Percentiles rank a stretch among this genome's conserved stretches.
Conservation (phyloP, 345 rosid species). For the Mangifera indica region DNA sequence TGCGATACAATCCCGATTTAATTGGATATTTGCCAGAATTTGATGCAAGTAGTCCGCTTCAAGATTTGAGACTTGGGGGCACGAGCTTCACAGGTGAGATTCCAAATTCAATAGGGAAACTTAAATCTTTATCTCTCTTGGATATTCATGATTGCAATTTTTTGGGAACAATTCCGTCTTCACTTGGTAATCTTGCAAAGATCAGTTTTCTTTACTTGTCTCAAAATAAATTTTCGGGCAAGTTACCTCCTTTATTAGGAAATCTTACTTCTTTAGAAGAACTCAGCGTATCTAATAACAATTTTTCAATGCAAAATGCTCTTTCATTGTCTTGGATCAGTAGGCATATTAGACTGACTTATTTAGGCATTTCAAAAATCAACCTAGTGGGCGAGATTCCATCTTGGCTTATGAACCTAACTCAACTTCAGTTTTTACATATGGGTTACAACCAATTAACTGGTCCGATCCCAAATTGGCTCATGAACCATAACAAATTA, state of each 20-base stretch:
- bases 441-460: not conserved
- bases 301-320: not conserved
- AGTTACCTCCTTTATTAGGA: slow-evolving; percentile 6
- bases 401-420: slow-evolving; percentile 13
- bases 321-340: not conserved
- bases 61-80: too few species aligned
- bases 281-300: not conserved
- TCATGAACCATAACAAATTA: slow-evolving; percentile 13
- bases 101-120: too few species aligned
- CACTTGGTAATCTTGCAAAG: not conserved
- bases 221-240: not conserved
- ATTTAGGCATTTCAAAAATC: rapidly evolving
- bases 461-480: slow-evolving; percentile 10
- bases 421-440: not conserved
- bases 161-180: not conserved
- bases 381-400: not conserved
- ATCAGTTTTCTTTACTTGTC: not conserved
- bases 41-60: too few species aligned
- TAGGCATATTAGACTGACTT: not conserved
- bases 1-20: too few species aligned
- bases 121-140: too few species aligned
- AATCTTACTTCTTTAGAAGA: not conserved
- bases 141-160: too few species aligned
- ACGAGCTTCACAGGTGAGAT: too few species aligned
- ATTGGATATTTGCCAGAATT: too few species aligned